Base-by-base conservation (phyloP, 371 early-diverging fungal genomes). In the Apophysomyces trapeziformis region DNA sequence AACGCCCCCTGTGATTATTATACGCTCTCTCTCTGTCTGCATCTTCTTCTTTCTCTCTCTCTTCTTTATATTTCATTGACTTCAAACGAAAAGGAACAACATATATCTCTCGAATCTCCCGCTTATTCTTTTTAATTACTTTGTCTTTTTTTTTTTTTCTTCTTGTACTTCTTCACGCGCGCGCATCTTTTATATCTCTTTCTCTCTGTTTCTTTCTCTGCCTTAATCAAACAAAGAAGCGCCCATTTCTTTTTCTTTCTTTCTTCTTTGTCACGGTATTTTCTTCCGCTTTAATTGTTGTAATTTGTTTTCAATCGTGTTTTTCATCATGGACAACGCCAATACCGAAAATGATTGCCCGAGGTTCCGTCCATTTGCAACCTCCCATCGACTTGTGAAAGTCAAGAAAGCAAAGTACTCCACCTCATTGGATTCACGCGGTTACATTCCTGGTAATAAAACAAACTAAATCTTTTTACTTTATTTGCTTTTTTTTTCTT, bases 391-490 rank as follows among this genome's bases (percentile, higher is more conserved):
- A 37, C 57, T 59, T 38, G 47, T 77, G 50, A 78, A 75, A 54
- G 76, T 85, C 63, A 79, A 80, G 65, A 71, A 71, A 54, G 79
- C 80, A 57, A 81, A 83, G 63, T 90, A 90, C 60, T 86, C 89
- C 8, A 90, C 90, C 41, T 86, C 87, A 9, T 77, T 86, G 5
- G 90, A 90, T 68, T 77, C 86, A 6, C 71, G 90, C 57, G 89
- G 90, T 26, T 89, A 85, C 68, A 85, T 90, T 69, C 89, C 90
- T 61, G 88, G 88, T 88, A 84, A 67, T 50, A 50, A 50, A 21
- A n/a, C 21, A n/a, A 47, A 38, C 21, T 18, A 57, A 5, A 26
- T 61, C 14, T 54, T 36, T 6, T 47, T 13, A 18, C 7, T 18
- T 21, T 21, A 50, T 50, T 50, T 50, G 16, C 5, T 21, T 21